Evolutionary conservation across 106 monocot genomes (phyloP), one percentile per base, ranked within the genome.

Genomic region (Phalaenopsis aphrodite): DNA sequence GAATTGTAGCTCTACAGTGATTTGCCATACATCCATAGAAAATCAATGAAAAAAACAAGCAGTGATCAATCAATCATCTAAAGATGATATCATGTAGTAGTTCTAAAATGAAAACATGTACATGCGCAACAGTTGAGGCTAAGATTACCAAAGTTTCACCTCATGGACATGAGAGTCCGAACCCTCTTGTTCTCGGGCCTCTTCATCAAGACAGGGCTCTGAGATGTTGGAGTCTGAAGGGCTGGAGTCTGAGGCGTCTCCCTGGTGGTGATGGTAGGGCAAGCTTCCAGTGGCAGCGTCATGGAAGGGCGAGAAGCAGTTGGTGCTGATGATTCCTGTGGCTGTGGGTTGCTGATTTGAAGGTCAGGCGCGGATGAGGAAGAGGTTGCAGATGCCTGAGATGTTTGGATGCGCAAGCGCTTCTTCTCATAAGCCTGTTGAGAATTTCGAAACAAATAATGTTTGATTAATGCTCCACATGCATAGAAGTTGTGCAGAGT

Each of bases 151-250:
- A 58, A 80, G 86, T 83, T 83, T 87, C 76, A 90, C 58, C 90
- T 81, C 90, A 90, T 84, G 12, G 87, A 87, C 87, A 87, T 81
- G 61, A 90, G 85, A 42, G 73, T 85, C 37, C 69, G 82, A 11
- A 55, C 78, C 84, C 83, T 85, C 64, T 76, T 79, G 24, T 75
- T 75, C 24, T 58, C 85, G 23, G 74, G 77, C 72, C 77, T 82
- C 49, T 64, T 64, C 23, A 71, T 83, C 76, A 76, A 19, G 4
- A 76, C 49, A 12, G 23, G 2, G 24, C 48, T 76, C 30, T 11
- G 49, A 8, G 46, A 9, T 49, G 1, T 49, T 9, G 74, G 6
- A 3, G 74, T 43, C 42, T 12, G 52, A 71, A 39, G 37, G 41
- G 74, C 74, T n/a, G 76, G 76, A 49, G 76, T 76, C 46, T 24